phyloP scores from a whole-genome alignment of 371 early-diverging fungal species.

The Mucor lusitanicus region DNA sequence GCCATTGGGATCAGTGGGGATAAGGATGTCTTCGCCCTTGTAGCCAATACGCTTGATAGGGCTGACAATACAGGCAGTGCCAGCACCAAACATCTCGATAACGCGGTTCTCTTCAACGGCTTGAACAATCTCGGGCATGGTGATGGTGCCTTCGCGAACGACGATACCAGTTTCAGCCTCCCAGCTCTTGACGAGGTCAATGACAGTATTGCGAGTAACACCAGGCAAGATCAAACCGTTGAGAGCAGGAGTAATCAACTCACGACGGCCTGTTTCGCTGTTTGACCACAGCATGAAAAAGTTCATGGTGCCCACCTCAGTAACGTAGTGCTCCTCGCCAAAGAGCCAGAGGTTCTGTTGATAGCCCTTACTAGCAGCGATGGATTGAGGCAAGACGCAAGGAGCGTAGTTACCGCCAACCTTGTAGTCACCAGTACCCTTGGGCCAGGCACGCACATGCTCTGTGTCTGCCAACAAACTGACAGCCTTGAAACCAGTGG shows the following conservation, averaged over 20 bases:
- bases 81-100: conserved; percentile 85
- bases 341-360: conserved; percentile 93
- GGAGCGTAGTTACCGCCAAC: conserved; percentile 79
- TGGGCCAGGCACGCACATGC: conserved; percentile 92
- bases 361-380: conserved; percentile 78
- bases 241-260: conserved; percentile 90
- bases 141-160: conserved; percentile 78
- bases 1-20: conserved; percentile 83
- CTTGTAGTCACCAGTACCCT: conserved; percentile 90
- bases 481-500: conserved; percentile 83
- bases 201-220: conserved; percentile 88
- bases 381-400: conserved; percentile 79
- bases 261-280: conserved; percentile 63
- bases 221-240: conserved; percentile 94
- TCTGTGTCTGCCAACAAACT: conserved; percentile 77
- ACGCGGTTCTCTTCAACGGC: conserved; percentile 71
- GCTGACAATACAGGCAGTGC: conserved; percentile 91
- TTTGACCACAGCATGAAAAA: conserved; percentile 84
- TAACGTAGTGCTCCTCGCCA: conserved; percentile 75
- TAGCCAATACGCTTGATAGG: conserved; percentile 84
- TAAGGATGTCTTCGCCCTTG: conserved; percentile 56
- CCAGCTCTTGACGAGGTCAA: conserved; percentile 76
- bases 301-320: conserved; percentile 96
- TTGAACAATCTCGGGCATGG: conserved; percentile 74
- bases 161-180: conserved; percentile 65